phyloP scores from a whole-genome alignment of 495 filamentous ascomycete species.

The Penicillium nucicola region DNA sequence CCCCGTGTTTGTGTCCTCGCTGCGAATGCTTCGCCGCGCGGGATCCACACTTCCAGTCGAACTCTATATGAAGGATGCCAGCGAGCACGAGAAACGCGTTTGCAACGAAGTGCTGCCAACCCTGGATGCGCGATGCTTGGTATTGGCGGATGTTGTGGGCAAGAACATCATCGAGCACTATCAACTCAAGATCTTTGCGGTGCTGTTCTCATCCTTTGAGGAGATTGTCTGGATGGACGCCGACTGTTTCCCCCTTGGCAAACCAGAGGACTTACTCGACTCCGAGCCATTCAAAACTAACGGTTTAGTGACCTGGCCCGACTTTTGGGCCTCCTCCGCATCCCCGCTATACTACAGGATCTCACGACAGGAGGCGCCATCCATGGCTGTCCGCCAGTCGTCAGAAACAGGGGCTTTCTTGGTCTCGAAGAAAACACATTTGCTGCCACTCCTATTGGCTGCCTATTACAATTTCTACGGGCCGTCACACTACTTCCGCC shows the following conservation, averaged over 20 bases:
- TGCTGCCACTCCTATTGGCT: conserved; percentile 49
- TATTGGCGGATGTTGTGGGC: conserved; percentile 44
- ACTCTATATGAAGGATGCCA: conserved; percentile 50
- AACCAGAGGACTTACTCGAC: conserved; percentile 49
- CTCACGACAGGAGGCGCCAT: conserved; percentile 40
- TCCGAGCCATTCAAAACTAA: conserved; percentile 49
- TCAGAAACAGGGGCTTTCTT: conserved; percentile 58
- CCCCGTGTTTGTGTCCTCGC: conserved; percentile 46
- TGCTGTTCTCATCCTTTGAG: conserved; percentile 59
- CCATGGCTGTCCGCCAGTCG: conserved; percentile 38
- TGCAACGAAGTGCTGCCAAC: conserved; percentile 51
- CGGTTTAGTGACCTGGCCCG: conserved; percentile 60
- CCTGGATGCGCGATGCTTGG: conserved; percentile 51
- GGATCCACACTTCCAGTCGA: conserved; percentile 57
- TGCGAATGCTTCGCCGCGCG: conserved; percentile 56
- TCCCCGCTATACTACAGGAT: conserved; percentile 55
- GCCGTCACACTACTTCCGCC: conserved; percentile 54
- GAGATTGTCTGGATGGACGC: conserved; percentile 62
- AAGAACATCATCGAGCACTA: conserved; percentile 43
- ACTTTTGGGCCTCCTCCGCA: conserved; percentile 56
- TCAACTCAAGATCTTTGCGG: conserved; percentile 60
- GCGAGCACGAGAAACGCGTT: conserved; percentile 48
- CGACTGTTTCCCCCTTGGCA: conserved; percentile 52
- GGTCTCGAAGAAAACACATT: conserved; percentile 54
- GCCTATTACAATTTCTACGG: conserved; percentile 65